Base-by-base conservation (phyloP, 495 filamentous ascomycete species). In the Penicillium pulvis region DNA sequence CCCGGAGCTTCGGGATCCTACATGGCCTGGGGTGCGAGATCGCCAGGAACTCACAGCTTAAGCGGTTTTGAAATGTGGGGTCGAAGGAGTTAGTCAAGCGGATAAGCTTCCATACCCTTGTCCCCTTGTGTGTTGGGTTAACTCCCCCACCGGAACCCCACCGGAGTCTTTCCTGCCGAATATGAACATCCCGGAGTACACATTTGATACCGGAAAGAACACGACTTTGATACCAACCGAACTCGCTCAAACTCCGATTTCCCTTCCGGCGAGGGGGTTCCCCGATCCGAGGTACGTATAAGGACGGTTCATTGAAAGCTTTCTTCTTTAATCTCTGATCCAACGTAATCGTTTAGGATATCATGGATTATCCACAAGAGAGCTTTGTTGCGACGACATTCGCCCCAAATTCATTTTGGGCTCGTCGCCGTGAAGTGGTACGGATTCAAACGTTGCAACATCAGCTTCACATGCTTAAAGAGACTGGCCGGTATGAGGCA, bases 401-500 rank as follows among this genome's bases (percentile, higher is more conserved):
- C 35, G 24, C 57, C 1, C 47, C 61, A 11, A 53, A 52, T 30
- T 68, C 59, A 57, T 67, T 80, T 46, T 71, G 77, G 58, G 70
- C 60, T 39, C 41, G 61, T 33, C 76, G 77, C 28, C 73, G 77
- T n/a, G 54, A 76, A 45, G 73, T 75, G 10, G 70, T 79, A 19
- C 69, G 67, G n/a, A 61, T 59, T 10, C 64, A 72, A 44, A 81
- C 80, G 3, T 66, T 74, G 14, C 66, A 62, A 7, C 71, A 76
- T 51, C 81, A 85, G 65, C 73, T 85, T 10, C 60, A 73, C 20
- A 75, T 83, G 60, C 66, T 85, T 36, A 81, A 79, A 61, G 63
- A 71, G 48, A 83, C 82, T 7, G 82, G 83, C 1, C 73, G 81
- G 11, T 85, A 85, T 56, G 75, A 81, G 50, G 80, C 79, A 33